Evolutionary conservation across 2,329 filamentous ascomycete genomes (phyloP).

Genomic region (Albifimbria verrucaria): DNA sequence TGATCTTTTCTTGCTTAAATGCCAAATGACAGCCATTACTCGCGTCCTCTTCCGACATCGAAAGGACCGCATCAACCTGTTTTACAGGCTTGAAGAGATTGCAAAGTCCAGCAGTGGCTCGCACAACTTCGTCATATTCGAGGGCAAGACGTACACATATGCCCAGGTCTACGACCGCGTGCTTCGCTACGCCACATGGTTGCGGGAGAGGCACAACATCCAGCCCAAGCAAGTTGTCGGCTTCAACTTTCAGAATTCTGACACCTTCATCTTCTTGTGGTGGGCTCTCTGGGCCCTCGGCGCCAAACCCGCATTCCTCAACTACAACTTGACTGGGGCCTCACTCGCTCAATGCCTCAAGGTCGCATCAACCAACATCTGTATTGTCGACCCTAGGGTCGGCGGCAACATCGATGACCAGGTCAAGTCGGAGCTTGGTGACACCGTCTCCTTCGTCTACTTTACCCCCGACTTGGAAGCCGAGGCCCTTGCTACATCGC

Average conservation of each 20-base stretch:
- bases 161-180: slow-evolving; percentile 69
- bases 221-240: slow-evolving; percentile 74
- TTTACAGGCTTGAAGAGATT: slow-evolving; percentile 70
- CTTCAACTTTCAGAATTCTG: slow-evolving; percentile 76
- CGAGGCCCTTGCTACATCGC: slow-evolving; percentile 47
- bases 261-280: slow-evolving; percentile 73
- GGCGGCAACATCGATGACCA: slow-evolving; percentile 55
- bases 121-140: slow-evolving; percentile 61
- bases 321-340: slow-evolving; percentile 75
- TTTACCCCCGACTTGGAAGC: slow-evolving; percentile 57
- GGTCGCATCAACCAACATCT: slow-evolving; percentile 61
- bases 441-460: slow-evolving; percentile 55
- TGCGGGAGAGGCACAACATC: slow-evolving; percentile 62
- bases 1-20: slow-evolving; percentile 60
- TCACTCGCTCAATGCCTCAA: slow-evolving; percentile 72
- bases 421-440: slow-evolving; percentile 46
- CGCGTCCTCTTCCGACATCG: slow-evolving; percentile 45
- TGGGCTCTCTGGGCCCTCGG: slow-evolving; percentile 81
- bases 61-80: slow-evolving; percentile 63
- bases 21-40: slow-evolving; percentile 43
- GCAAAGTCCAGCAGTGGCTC: slow-evolving; percentile 54
- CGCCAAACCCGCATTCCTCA: slow-evolving; percentile 80
- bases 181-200: slow-evolving; percentile 72
- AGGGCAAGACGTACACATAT: slow-evolving; percentile 69
- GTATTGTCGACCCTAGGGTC: slow-evolving; percentile 66